These are phyloP conservation scores for Trypethelium eluteriae DNA, from an alignment of 495 filamentous ascomycete species.

Conservation along the genomic window DNA sequence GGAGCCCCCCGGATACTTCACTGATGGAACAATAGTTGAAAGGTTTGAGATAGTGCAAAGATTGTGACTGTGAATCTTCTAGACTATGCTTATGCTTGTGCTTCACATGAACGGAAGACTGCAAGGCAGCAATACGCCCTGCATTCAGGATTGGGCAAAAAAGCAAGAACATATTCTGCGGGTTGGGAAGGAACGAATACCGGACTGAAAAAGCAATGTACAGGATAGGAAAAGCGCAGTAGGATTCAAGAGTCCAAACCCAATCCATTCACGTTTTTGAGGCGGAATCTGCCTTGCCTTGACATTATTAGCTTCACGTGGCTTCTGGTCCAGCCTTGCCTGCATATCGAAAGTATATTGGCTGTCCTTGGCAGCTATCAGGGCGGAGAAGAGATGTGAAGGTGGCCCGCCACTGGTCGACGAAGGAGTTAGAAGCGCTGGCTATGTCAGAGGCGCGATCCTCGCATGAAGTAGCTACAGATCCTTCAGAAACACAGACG, in stretches of 20 bases:
- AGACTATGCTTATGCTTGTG: not conserved
- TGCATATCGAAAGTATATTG: not conserved
- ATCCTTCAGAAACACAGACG: not conserved
- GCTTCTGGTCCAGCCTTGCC: not conserved
- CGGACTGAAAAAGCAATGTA: not conserved
- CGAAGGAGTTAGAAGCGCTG: not conserved
- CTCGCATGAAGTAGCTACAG: not conserved
- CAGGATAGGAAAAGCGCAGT: not conserved
- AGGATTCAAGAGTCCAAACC: not conserved
- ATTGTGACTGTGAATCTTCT: not conserved
- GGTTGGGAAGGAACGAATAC: not conserved
- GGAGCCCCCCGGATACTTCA: not conserved
- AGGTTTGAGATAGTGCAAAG: not conserved
- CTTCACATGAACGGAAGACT: not conserved
- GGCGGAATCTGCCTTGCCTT: not conserved
- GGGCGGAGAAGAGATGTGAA: not conserved
- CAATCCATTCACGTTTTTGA: not conserved
- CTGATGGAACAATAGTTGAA: not conserved
- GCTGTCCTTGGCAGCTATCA: not conserved
- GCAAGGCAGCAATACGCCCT: conserved; percentile 2
- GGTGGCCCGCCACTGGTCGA: not conserved
- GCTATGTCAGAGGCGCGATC: not conserved
- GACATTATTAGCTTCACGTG: not conserved
- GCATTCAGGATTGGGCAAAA: not conserved
- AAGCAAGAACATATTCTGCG: not conserved